phyloP scores from a whole-genome alignment of 371 early-diverging fungal genomes.

The Mortierella sp. region DNA sequence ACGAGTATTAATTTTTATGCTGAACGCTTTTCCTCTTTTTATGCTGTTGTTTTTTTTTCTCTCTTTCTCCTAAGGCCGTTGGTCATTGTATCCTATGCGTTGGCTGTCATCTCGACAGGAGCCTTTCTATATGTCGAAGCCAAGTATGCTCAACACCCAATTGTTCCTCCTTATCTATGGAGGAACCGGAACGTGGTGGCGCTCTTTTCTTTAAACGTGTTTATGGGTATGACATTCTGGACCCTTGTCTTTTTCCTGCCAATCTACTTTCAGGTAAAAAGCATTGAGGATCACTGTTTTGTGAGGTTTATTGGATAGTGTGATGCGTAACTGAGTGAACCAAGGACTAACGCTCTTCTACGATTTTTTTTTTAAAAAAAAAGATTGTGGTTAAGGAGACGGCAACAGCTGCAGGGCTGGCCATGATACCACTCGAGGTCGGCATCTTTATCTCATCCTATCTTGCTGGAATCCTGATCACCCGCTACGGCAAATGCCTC shows the following conservation, averaged over 20 bases:
- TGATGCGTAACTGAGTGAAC: neutral
- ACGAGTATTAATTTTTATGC: too few species aligned
- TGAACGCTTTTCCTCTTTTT: neutral
- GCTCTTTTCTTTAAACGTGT: constrained; percentile 58
- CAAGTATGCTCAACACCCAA: constrained; percentile 64
- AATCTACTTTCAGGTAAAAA: constrained; percentile 72
- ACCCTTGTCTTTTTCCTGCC: constrained; percentile 77
- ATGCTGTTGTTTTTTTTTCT: neutral
- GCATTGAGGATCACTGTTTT: neutral
- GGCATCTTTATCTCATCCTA: constrained; percentile 52
- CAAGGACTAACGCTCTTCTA: neutral
- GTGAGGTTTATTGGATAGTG: constrained; percentile 47
- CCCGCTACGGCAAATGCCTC: constrained; percentile 50
- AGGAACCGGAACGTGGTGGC: constrained; percentile 56
- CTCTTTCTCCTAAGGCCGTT: constrained; percentile 47
- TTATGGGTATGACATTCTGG: constrained; percentile 76
- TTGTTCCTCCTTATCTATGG: constrained; percentile 61
- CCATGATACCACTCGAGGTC: constrained; percentile 70
- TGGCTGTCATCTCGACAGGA: constrained; percentile 56
- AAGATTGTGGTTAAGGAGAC: constrained; percentile 58
- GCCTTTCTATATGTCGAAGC: constrained; percentile 69
- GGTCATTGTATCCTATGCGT: constrained; percentile 66
- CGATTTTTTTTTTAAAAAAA: constrained; percentile 54
- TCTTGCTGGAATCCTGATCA: constrained; percentile 53
- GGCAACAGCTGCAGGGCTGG: constrained; percentile 66